A percentile compares a stretch with the other conserved stretches of the same genome.
These are phyloP conservation scores for Hyphodiscus sp. DNA, from an alignment of 2,329 filamentous ascomycete genomes.

Conservation along the genomic window DNA sequence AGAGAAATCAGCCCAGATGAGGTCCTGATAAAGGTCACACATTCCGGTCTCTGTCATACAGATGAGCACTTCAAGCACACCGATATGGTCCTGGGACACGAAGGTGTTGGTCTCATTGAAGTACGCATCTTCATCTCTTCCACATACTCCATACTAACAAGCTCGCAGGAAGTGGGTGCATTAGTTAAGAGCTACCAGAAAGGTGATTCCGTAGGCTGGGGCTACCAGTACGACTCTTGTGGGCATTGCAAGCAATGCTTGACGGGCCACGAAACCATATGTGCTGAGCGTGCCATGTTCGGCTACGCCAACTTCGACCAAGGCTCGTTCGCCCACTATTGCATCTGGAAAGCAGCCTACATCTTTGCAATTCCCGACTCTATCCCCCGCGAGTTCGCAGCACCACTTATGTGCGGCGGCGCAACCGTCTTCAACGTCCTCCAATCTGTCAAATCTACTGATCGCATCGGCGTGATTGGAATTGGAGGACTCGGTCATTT, in stretches of 20 bases:
- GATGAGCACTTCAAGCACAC: constrained; percentile 35
- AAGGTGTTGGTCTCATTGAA: constrained; percentile 42
- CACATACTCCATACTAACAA: background rate
- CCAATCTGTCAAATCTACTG: constrained; percentile 20
- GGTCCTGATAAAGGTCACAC: constrained; percentile 57
- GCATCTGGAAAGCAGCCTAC: constrained; percentile 35
- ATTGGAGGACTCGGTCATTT: constrained; percentile 57
- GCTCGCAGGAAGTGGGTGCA: constrained; percentile 31
- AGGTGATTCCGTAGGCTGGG: constrained; percentile 44
- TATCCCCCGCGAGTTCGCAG: constrained; percentile 35
- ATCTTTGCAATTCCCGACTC: constrained; percentile 34
- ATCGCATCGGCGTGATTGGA: constrained; percentile 40
- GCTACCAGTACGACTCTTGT: constrained; percentile 37
- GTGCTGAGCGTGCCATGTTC: constrained; percentile 36
- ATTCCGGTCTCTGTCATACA: constrained; percentile 62
- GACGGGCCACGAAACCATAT: constrained; percentile 38
- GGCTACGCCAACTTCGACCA: constrained; percentile 39
- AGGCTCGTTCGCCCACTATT: constrained; percentile 38
- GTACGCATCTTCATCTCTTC: constrained; percentile 7
- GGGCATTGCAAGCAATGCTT: constrained; percentile 40
- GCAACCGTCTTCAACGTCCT: constrained; percentile 36
- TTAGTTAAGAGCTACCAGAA: constrained; percentile 34
- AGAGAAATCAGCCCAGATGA: constrained; percentile 43
- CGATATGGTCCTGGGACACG: constrained; percentile 42
- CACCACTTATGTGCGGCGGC: constrained; percentile 41